These are phyloP conservation scores for Chrysanthemum seticuspe DNA, from an alignment of 129 eudicot genomes.

Conservation along the genomic window DNA sequence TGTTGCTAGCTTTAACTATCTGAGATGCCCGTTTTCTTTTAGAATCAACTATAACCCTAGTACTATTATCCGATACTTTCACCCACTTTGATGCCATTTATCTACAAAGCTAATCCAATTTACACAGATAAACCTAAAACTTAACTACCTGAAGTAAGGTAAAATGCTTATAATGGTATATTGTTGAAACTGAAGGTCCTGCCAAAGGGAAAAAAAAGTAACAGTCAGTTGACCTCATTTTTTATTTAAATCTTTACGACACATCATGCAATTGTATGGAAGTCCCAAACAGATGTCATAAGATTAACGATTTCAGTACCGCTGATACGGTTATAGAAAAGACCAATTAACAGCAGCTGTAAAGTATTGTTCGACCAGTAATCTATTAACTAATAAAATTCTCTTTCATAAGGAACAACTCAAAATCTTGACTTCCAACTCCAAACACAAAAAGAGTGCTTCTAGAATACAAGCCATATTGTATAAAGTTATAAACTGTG, in stretches of 20 bases:
- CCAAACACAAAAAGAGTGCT: constrained; percentile 1
- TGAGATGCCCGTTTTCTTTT: constrained; percentile 37
- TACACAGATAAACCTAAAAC: constrained; percentile 34
- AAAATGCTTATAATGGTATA: constrained; percentile 23
- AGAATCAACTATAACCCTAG: constrained; percentile 35
- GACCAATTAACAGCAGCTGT: neutral
- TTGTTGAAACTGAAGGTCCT: constrained; percentile 35
- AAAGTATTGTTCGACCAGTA: neutral
- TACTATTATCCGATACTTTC: constrained; percentile 36
- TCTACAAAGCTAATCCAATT: constrained; percentile 37
- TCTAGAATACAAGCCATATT: neutral
- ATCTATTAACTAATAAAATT: neutral
- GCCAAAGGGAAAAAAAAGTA: neutral
- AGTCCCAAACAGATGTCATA: neutral
- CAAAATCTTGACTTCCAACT: constrained; percentile 6
- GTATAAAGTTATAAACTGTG: neutral
- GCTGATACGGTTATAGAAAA: neutral
- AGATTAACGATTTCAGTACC: neutral
- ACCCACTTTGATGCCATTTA: constrained; percentile 52
- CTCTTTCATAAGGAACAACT: neutral
- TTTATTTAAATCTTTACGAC: too few relatives aligned
- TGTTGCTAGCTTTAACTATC: constrained; percentile 26
- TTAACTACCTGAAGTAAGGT: constrained; percentile 20
- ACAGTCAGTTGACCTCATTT: constrained; percentile 4
- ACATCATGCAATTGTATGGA: neutral